These are phyloP conservation scores for Saccharomycopsis guyanensis DNA, from an alignment of 805 yeast genomes.

Conservation along the genomic window DNA sequence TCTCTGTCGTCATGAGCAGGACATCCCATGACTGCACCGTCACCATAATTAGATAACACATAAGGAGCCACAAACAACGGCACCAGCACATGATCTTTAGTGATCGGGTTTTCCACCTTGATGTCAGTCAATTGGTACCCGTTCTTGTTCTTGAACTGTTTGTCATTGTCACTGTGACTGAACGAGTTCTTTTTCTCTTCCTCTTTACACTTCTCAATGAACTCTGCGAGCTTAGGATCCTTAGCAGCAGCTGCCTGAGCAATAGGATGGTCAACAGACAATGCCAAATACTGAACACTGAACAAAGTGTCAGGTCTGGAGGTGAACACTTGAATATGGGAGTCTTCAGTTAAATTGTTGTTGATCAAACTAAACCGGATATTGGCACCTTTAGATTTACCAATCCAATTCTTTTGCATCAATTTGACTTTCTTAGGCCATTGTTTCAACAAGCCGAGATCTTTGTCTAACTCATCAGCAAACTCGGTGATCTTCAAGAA, in stretches of 20 bases:
- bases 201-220: constrained; percentile 34
- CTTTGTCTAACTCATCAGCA: constrained; percentile 60
- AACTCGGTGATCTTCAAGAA: constrained; percentile 82
- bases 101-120: constrained; percentile 53
- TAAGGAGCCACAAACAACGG: constrained; percentile 91
- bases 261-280: constrained; percentile 65
- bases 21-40: constrained; percentile 97
- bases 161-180: not conserved
- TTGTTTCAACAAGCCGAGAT: constrained; percentile 48
- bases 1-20: constrained; percentile 93
- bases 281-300: constrained; percentile 75
- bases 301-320: constrained; percentile 86
- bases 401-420: constrained; percentile 95
- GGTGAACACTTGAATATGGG: constrained; percentile 55
- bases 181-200: constrained; percentile 20
- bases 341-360: constrained; percentile 20
- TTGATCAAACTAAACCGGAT: constrained; percentile 38
- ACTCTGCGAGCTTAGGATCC: constrained; percentile 37
- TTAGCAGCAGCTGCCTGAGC: constrained; percentile 32
- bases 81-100: constrained; percentile 31
- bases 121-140: constrained; percentile 49
- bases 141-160: constrained; percentile 39
- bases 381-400: constrained; percentile 75
- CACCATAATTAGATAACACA: constrained; percentile 76
- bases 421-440: constrained; percentile 89